These are phyloP conservation scores for Peronosclerospora sorghi DNA, from an alignment of 352 stramenopile genomes.

Conservation along the genomic window DNA sequence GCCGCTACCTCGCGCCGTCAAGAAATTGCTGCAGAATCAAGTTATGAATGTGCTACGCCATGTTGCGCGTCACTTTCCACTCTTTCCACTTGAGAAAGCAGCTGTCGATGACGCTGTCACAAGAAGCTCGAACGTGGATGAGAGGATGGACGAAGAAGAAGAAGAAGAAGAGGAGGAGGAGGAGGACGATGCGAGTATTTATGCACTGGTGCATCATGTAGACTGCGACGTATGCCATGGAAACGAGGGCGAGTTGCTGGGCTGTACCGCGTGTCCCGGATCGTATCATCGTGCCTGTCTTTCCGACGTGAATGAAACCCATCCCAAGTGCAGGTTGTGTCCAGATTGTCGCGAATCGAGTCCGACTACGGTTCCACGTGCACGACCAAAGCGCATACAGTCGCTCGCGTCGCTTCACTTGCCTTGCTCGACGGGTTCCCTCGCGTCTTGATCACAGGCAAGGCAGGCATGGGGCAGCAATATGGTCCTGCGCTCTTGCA, in stretches of 20 bases:
- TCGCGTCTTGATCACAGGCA: conserved; percentile 53
- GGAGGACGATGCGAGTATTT: conserved; percentile 60
- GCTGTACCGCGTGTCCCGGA: conserved; percentile 49
- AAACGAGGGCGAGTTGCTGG: conserved; percentile 41
- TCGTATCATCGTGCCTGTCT: conserved; percentile 51
- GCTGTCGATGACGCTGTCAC: conserved; percentile 27
- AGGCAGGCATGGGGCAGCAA: conserved; percentile 58
- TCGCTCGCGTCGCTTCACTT: conserved; percentile 27
- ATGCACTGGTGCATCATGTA: conserved; percentile 41
- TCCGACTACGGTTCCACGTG: conserved; percentile 12
- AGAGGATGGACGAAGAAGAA: not conserved
- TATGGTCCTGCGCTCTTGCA: conserved; percentile 60
- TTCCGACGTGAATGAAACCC: conserved; percentile 2
- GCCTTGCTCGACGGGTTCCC: conserved; percentile 44
- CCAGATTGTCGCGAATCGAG: conserved; percentile 30
- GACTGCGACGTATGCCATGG: conserved; percentile 66
- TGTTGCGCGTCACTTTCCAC: conserved; percentile 44
- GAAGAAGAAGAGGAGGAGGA: too few relatives aligned
- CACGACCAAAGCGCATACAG: conserved; percentile 16
- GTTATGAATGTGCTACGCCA: conserved; percentile 32
- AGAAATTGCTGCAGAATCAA: conserved; percentile 27
- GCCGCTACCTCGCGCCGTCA: conserved; percentile 53
- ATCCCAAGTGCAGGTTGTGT: conserved; percentile 35
- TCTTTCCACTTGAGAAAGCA: conserved; percentile 43
- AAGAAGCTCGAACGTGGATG: conserved; percentile 3